phyloP scores from a whole-genome alignment of 2,329 filamentous ascomycete species.

The Alternaria sp. region DNA sequence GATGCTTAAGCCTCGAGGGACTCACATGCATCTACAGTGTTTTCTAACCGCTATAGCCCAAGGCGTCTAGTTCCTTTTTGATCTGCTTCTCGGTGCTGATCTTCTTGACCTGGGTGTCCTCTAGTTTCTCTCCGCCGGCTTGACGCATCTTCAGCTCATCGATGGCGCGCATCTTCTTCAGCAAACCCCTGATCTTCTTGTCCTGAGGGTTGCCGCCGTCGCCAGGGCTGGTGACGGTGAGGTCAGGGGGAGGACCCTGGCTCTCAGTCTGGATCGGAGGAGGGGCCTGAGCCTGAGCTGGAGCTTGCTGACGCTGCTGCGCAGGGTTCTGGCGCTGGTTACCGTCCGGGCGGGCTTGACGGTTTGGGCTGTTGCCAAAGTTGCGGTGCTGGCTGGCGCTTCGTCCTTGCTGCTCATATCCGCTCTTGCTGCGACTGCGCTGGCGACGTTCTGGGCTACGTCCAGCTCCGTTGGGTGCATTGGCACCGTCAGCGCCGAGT shows the following conservation, averaged over 20 bases:
- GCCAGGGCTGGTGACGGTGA: constrained; percentile 62
- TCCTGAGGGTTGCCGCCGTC: constrained; percentile 71
- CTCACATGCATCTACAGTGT: background rate
- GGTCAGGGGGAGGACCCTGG: constrained; percentile 51
- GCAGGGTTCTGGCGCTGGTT: constrained; percentile 33
- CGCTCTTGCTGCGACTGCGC: constrained; percentile 57
- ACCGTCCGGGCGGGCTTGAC: constrained; percentile 37
- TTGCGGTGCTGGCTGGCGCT: constrained; percentile 43
- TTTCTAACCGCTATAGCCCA: constrained; percentile 55
- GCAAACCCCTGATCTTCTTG: constrained; percentile 90
- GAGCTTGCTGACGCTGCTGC: constrained; percentile 31
- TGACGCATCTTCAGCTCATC: constrained; percentile 98
- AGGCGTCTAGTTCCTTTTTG: constrained; percentile 76
- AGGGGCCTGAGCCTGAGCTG: constrained; percentile 20
- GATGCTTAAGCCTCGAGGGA: background rate
- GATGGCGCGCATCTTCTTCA: constrained; percentile 98
- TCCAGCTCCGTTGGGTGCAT: constrained; percentile 43
- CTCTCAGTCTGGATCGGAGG: constrained; percentile 42
- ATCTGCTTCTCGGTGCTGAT: constrained; percentile 88
- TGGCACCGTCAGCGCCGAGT: constrained; percentile 39
- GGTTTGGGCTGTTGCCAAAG: constrained; percentile 42
- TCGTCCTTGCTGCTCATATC: constrained; percentile 32
- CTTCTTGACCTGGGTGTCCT: constrained; percentile 99
- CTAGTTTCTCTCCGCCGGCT: constrained; percentile 92
- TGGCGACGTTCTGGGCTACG: constrained; percentile 72